Evolutionary conservation across 192 early-diverging fungal genomes (phyloP), one percentile per base, ranked within the genome.

Genomic region (Rhizophagus prolifer): DNA sequence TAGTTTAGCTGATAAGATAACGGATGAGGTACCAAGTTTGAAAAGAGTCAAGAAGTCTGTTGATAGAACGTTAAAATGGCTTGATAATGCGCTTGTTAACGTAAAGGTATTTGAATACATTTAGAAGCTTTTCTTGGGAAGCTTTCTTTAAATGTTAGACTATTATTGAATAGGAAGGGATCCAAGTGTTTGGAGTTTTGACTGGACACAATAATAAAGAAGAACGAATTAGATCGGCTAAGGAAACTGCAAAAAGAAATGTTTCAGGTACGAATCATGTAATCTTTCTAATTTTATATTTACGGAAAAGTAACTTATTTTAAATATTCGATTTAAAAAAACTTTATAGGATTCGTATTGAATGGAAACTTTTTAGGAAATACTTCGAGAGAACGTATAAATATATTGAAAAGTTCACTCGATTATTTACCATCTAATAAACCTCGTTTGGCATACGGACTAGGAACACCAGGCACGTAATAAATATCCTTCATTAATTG

Each of bases 361-460:
- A 86, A 86, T 77, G 79, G 81, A 2, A 70, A 82, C 31, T 75
- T 77, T 10, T 64, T 89, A 13, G 82, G 73, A 0, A 71, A 71
- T 0, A 62, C 76, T 19, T 81, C 60, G 41, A 74, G 79, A 26
- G 84, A 85, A 28, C 74, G 79, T 10, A 71, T 85, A 12, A 78
- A 78, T 16, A 59, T 84, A 26, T 46, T 88, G 41, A 85, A 83
- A 74, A 78, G 79, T 6, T 91, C 90, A 2, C 9, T 88, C 5
- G 77, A 82, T 2, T 65, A 82, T 21, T 63, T 91, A 9, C 90
- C 89, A 6, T 36, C 58, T 1, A 81, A 84, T 41, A 91, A 91
- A 66, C 89, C 88, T 19, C 83, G 87, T 62, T 41, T 91, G 9
- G 82, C 83, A 0, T 89, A 91, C 69, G 85, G 84, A 31, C 79